These are phyloP conservation scores for Cinnamomum chago DNA, from an alignment of 164 flowering plant species.

Conservation along the genomic window DNA sequence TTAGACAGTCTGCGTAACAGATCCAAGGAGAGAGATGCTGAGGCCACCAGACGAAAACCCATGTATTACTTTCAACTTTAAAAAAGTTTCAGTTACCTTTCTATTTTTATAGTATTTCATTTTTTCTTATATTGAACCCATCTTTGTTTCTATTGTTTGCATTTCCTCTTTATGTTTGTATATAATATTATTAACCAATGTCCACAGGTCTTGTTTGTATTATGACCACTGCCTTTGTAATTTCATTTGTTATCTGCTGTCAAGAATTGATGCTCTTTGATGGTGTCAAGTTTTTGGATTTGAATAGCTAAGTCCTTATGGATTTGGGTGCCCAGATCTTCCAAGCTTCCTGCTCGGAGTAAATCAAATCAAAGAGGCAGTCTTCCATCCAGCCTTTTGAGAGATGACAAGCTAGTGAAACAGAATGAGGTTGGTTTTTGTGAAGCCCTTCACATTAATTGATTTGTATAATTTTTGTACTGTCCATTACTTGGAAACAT, in stretches of 20 bases:
- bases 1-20: neutral
- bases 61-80: neutral
- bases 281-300: neutral
- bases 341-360: neutral
- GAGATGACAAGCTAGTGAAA: neutral
- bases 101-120: neutral
- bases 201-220: neutral
- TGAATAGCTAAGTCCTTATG: neutral
- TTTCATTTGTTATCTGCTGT: neutral
- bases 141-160: neutral
- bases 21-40: neutral
- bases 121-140: neutral
- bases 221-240: too few species aligned
- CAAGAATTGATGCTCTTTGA: too few species aligned
- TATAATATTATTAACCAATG: neutral
- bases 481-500: too few species aligned
- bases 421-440: too few species aligned
- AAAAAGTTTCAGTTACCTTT: too few species aligned
- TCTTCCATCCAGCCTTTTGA: neutral
- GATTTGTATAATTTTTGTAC: too few species aligned
- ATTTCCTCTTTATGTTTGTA: neutral
- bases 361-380: neutral
- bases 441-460: too few species aligned
- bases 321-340: neutral
- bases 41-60: neutral